Percentiles rank a stretch among this genome's conserved stretches.
Conservation (phyloP, 352 stramenopile species). For the Nothophytophthora sp. region DNA sequence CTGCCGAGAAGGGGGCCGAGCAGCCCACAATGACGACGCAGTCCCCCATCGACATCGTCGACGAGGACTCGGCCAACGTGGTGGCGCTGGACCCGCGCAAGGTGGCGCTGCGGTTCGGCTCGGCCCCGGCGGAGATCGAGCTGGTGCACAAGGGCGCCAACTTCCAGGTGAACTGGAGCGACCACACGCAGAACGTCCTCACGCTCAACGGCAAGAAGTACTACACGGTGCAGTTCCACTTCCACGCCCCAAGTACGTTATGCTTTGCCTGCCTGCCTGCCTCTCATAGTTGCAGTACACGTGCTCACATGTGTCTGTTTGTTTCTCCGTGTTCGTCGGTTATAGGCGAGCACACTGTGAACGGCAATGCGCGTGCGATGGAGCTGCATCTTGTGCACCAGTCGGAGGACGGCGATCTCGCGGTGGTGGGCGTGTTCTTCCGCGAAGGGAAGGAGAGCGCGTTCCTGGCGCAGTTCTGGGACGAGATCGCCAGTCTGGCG, state of each 20-base stretch:
- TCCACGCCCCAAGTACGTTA: constrained; percentile 64
- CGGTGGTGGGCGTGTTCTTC: constrained; percentile 70
- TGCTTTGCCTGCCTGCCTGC: neutral
- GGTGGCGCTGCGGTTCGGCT: constrained; percentile 22
- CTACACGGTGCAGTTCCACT: constrained; percentile 66
- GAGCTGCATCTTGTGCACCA: constrained; percentile 76
- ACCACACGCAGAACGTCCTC: constrained; percentile 38
- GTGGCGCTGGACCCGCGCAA: constrained; percentile 18
- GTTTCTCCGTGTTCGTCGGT: constrained; percentile 3
- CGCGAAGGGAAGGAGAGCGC: constrained; percentile 41
- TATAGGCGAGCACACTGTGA: constrained; percentile 67
- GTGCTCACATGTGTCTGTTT: neutral
- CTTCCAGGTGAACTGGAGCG: constrained; percentile 57
- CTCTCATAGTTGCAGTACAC: neutral
- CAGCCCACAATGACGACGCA: constrained; percentile 23
- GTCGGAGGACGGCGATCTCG: constrained; percentile 46
- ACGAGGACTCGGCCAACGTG: constrained; percentile 24
- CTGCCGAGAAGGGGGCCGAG: constrained; percentile 2
- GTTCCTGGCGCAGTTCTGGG: constrained; percentile 70
- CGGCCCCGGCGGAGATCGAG: constrained; percentile 31
- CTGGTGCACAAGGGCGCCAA: constrained; percentile 38
- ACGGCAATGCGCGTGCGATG: constrained; percentile 51
- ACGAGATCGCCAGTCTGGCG: constrained; percentile 36
- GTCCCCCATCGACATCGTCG: constrained; percentile 57
- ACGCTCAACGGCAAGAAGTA: constrained; percentile 52